phyloP scores from a whole-genome alignment of 73 alveolate genomes.

The Uronychia binucleata region DNA sequence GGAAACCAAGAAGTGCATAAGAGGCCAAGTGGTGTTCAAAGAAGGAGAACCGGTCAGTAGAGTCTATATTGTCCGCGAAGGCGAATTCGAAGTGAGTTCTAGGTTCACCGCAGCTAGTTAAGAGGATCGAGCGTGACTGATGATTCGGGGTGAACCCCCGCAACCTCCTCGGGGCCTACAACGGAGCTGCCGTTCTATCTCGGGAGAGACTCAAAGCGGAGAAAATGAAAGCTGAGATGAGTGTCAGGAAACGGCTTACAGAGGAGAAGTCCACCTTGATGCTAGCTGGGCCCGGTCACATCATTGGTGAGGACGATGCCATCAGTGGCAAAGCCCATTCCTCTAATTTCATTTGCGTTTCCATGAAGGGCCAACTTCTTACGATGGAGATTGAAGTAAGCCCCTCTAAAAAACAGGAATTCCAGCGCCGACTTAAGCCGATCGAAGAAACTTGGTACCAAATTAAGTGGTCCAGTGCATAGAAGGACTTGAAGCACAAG shows the following conservation, averaged over 20 bases:
- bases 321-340: neutral
- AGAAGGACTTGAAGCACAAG: neutral
- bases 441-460: neutral
- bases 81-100: conserved; percentile 13
- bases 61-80: conserved; percentile 11
- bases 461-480: neutral
- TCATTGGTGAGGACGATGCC: neutral
- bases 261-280: neutral
- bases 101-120: neutral
- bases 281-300: neutral
- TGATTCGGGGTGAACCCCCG: neutral
- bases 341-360: neutral
- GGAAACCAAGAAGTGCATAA: neutral
- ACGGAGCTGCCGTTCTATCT: neutral
- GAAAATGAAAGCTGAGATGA: neutral
- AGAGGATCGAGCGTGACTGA: too few species aligned
- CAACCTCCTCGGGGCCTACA: neutral
- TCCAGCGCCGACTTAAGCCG: neutral
- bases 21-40: conserved; percentile 11
- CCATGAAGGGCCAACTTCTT: neutral
- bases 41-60: conserved; percentile 18
- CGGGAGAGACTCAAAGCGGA: neutral
- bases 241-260: neutral
- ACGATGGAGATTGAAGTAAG: neutral
- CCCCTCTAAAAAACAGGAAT: neutral